A percentile compares a stretch with the other conserved stretches of the same genome.
Conservation (phyloP, 2,329 filamentous ascomycete species). For the Blastomyces parvus region DNA sequence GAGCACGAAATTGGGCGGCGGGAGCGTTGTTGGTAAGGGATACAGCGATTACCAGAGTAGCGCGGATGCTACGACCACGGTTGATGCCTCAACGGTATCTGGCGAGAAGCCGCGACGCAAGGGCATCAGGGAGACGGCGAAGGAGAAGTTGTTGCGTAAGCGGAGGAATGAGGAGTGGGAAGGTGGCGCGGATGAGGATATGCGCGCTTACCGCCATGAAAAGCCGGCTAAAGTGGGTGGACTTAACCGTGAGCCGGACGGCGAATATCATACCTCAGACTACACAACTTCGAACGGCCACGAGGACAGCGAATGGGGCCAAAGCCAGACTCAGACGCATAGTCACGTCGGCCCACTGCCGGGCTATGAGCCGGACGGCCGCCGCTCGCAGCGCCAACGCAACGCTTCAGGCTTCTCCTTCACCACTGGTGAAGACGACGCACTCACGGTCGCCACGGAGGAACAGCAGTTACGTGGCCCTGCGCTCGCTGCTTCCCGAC, state of each 20-base stretch:
- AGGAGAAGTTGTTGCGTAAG: slow-evolving; percentile 33
- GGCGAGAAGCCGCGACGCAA: slow-evolving; percentile 23
- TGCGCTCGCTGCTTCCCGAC: slow-evolving; percentile 10
- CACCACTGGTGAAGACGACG: slow-evolving; percentile 40
- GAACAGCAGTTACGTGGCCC: slow-evolving; percentile 23
- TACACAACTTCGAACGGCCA: slow-evolving; percentile 37
- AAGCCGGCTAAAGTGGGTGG: slow-evolving; percentile 79
- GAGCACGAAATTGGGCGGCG: slow-evolving; percentile 76
- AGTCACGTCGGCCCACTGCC: slow-evolving; percentile 41
- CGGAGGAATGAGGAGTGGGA: slow-evolving; percentile 42
- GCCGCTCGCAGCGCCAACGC: slow-evolving; percentile 21
- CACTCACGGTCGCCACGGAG: slow-evolving; percentile 29
- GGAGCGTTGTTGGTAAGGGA: slow-evolving; percentile 53
- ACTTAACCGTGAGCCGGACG: slow-evolving; percentile 73
- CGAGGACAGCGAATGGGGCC: slow-evolving; percentile 47
- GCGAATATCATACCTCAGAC: slow-evolving; percentile 66
- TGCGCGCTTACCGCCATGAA: slow-evolving; percentile 78
- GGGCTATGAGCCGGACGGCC: slow-evolving; percentile 36
- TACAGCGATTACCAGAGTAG: slow-evolving; percentile 59
- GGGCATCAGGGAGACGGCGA: slow-evolving; percentile 30
- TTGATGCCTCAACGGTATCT: slow-evolving; percentile 40
- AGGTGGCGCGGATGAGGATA: slow-evolving; percentile 54
- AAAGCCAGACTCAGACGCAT: slow-evolving; percentile 25
- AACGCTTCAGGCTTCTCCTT: slow-evolving; percentile 40
- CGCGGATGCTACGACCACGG: slow-evolving; percentile 38